phyloP scores from a whole-genome alignment of 768 basidiomycete genomes.

The Porphyrellus cyaneotinctus region DNA sequence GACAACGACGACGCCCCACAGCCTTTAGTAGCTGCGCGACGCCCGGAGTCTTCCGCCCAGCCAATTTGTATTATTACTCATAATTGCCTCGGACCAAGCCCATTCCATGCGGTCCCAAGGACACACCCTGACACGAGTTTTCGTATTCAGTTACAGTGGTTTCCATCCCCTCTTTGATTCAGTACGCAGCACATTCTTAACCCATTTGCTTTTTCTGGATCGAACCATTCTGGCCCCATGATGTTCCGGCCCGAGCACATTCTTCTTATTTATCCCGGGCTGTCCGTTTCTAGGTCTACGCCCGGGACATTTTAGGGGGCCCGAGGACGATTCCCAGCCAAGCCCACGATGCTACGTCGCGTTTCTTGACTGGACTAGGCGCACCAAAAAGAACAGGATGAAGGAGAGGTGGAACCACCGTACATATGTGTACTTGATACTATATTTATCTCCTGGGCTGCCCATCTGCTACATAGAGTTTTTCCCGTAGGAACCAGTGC shows the following conservation, averaged over 20 bases:
- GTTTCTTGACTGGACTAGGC: slow-evolving; percentile 5
- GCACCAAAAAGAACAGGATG: slow-evolving; percentile 6
- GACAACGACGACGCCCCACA: slow-evolving; percentile 14
- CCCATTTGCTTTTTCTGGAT: slow-evolving; percentile 21
- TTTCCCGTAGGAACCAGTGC: background rate
- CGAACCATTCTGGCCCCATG: slow-evolving; percentile 7
- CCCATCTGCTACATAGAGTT: slow-evolving; percentile 15
- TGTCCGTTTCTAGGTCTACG: slow-evolving; percentile 12
- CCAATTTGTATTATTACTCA: slow-evolving; percentile 35
- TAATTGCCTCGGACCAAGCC: slow-evolving; percentile 27
- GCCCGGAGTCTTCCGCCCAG: slow-evolving; percentile 8
- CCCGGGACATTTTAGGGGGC: slow-evolving; percentile 1
- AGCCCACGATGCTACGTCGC: background rate
- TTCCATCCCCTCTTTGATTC: slow-evolving; percentile 14
- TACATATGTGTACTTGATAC: slow-evolving; percentile 22
- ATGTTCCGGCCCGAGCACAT: slow-evolving; percentile 9
- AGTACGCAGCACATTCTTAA: slow-evolving; percentile 13
- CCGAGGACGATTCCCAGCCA: slow-evolving; percentile 6
- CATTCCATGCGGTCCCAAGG: slow-evolving; percentile 20
- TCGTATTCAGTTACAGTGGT: slow-evolving; percentile 20
- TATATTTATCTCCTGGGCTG: slow-evolving; percentile 19
- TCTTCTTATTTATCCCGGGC: slow-evolving; percentile 26
- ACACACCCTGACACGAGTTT: slow-evolving; percentile 17
- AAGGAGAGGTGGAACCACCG: background rate
- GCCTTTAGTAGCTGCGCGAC: slow-evolving; percentile 19